Percentiles rank a stretch among this genome's conserved stretches.
These are phyloP conservation scores for Clonostachys rosea DNA, from an alignment of 2,329 filamentous ascomycete species.

Conservation along the genomic window DNA sequence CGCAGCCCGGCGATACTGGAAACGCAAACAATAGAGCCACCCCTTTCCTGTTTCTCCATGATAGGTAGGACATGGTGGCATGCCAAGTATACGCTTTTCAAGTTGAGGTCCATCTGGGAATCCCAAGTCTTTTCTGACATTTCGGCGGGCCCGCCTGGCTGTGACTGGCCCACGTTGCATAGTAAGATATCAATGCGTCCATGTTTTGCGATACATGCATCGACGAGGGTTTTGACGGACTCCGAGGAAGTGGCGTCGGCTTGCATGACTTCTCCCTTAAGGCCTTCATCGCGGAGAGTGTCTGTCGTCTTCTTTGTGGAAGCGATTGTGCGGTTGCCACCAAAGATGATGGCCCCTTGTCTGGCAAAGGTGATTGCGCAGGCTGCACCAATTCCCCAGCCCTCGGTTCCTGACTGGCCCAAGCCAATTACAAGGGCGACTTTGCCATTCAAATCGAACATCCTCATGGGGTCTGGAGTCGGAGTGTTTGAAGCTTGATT, in stretches of 20 bases:
- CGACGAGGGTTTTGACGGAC: slow-evolving; percentile 47
- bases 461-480: slow-evolving; percentile 3
- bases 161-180: slow-evolving; percentile 55
- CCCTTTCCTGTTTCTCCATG: slow-evolving; percentile 41
- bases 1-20: slow-evolving; percentile 46
- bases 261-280: slow-evolving; percentile 30
- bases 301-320: slow-evolving; percentile 31
- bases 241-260: slow-evolving; percentile 46
- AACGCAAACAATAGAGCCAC: slow-evolving; percentile 39
- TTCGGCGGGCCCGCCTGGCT: slow-evolving; percentile 42
- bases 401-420: slow-evolving; percentile 33
- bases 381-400: slow-evolving; percentile 47
- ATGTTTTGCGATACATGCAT: slow-evolving; percentile 43
- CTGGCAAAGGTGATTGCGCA: slow-evolving; percentile 40
- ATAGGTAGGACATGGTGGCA: slow-evolving; percentile 47
- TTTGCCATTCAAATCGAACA: slow-evolving; percentile 33
- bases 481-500: too few relatives aligned
- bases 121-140: slow-evolving; percentile 47
- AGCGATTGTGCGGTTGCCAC: slow-evolving; percentile 39
- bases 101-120: slow-evolving; percentile 46
- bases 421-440: slow-evolving; percentile 40
- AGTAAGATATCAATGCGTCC: slow-evolving; percentile 55
- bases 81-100: slow-evolving; percentile 50
- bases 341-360: slow-evolving; percentile 43
- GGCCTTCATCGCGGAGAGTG: slow-evolving; percentile 24